Conservation (phyloP, 2,329 filamentous ascomycete species). For the Metarhizium sp. region DNA sequence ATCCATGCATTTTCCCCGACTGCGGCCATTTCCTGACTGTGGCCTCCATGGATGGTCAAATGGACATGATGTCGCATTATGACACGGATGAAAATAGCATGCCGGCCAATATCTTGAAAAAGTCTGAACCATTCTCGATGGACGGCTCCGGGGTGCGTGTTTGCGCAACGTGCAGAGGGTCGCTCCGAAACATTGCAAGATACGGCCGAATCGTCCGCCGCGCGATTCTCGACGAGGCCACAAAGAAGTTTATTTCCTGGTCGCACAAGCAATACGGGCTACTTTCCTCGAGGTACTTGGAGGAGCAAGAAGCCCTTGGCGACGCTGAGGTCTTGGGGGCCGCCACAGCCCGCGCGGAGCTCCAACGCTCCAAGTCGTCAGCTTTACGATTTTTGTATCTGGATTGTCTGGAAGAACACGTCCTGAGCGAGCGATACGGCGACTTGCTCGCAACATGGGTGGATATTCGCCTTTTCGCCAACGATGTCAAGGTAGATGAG, state of each 20-base stretch:
- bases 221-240: constrained; percentile 51
- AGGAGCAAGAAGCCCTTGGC: constrained; percentile 7
- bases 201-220: constrained; percentile 54
- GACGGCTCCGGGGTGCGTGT: constrained; percentile 33
- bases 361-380: not conserved
- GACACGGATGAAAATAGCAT: constrained; percentile 24
- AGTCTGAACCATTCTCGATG: constrained; percentile 36
- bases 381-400: not conserved
- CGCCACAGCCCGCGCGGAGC: not conserved
- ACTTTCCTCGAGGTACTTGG: constrained; percentile 6
- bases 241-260: constrained; percentile 54
- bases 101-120: constrained; percentile 23
- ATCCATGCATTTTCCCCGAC: constrained; percentile 50
- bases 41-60: constrained; percentile 50
- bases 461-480: constrained; percentile 5
- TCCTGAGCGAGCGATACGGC: not conserved
- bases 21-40: constrained; percentile 57
- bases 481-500: constrained; percentile 30
- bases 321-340: not conserved
- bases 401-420: not conserved
- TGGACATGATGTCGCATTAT: constrained; percentile 45
- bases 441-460: constrained; percentile 3
- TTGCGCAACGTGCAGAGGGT: constrained; percentile 52
- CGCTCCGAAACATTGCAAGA: constrained; percentile 45
- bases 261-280: constrained; percentile 23